Conservation (phyloP, 805 yeast species). For the Myxozyma vanderwaltii region DNA sequence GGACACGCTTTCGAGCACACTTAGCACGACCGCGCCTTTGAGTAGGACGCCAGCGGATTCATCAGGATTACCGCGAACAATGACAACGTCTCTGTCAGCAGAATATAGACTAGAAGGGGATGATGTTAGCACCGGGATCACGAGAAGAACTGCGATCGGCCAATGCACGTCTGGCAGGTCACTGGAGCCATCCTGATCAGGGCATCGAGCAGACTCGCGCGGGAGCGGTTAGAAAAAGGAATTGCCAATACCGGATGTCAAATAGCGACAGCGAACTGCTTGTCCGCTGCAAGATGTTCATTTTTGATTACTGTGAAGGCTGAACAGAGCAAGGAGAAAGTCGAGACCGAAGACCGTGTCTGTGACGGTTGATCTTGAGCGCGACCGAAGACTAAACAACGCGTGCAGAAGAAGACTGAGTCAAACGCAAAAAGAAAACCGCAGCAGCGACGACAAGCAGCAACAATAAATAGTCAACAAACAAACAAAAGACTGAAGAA, state of each 20-base stretch:
- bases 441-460: too few relatives aligned
- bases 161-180: background rate
- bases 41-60: conserved; percentile 78
- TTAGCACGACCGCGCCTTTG: conserved; percentile 74
- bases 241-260: conserved; percentile 45
- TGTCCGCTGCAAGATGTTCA: conserved; percentile 37
- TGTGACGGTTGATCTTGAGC: too few relatives aligned
- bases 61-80: conserved; percentile 73
- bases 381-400: background rate
- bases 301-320: background rate
- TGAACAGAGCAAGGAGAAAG: too few relatives aligned
- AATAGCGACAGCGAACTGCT: conserved; percentile 46
- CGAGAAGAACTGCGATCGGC: background rate
- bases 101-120: conserved; percentile 49
- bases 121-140: background rate
- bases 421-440: too few relatives aligned
- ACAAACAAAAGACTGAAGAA: too few relatives aligned
- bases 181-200: too few relatives aligned
- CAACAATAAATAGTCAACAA: background rate
- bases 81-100: conserved; percentile 73
- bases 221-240: background rate
- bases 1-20: conserved; percentile 72
- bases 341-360: too few relatives aligned
- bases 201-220: background rate
- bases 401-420: too few relatives aligned